Conservation (phyloP, 352 stramenopile species). For the Phytophthora cryptogea region DNA sequence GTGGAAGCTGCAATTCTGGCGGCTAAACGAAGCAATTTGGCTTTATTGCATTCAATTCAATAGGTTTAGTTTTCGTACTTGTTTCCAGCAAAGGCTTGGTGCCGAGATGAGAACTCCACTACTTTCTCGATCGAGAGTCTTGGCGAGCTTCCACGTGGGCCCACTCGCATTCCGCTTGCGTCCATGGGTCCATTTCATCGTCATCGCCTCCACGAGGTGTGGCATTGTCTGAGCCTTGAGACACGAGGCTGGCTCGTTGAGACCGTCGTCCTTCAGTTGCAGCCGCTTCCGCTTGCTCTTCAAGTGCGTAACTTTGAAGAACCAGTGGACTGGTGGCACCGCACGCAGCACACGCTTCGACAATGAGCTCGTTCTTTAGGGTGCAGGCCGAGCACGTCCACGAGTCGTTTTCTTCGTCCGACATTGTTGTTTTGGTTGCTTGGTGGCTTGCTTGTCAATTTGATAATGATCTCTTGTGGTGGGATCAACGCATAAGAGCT, state of each 20-base stretch:
- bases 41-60: too few species aligned
- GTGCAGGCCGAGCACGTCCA: slow-evolving; percentile 67
- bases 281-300: slow-evolving; percentile 38
- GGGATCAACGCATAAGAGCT: background rate
- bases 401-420: slow-evolving; percentile 29
- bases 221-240: slow-evolving; percentile 42
- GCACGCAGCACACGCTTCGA: slow-evolving; percentile 63
- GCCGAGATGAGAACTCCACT: background rate
- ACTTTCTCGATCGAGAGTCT: slow-evolving; percentile 34
- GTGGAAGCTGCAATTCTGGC: too few species aligned
- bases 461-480: slow-evolving; percentile 6
- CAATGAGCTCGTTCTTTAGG: slow-evolving; percentile 60
- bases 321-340: slow-evolving; percentile 71
- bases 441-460: slow-evolving; percentile 10
- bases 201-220: slow-evolving; percentile 36
- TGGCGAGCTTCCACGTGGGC: slow-evolving; percentile 63
- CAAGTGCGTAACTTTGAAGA: slow-evolving; percentile 55
- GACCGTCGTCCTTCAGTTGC: slow-evolving; percentile 15
- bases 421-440: slow-evolving; percentile 18
- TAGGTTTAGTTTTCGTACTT: too few species aligned
- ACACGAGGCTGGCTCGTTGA: slow-evolving; percentile 35
- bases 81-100: too few species aligned
- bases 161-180: slow-evolving; percentile 72
- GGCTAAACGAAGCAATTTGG: too few species aligned
- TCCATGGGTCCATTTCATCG: slow-evolving; percentile 60